Base-by-base conservation (phyloP, 805 yeast species). In the Myxozyma monticola region DNA sequence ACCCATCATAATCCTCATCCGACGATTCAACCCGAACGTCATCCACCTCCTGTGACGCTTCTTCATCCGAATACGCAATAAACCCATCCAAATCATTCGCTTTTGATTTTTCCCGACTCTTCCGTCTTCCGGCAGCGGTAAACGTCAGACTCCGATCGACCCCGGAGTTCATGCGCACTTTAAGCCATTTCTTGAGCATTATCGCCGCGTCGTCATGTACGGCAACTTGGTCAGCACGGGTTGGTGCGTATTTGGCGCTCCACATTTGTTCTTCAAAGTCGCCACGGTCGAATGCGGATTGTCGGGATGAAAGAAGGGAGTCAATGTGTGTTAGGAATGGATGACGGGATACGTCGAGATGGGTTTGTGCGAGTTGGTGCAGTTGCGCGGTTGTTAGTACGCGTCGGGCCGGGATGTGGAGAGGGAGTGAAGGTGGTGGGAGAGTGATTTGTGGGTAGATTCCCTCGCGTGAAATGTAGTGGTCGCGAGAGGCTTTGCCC, bases 101-200 rank as follows among this genome's bases (percentile, higher is more conserved):
- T 22, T 36, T 33, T 24, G 18, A 28, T 22, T 40, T 26, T 28
- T 38, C 42, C n/a, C 34, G 24, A 21, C 30, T 37, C 31, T 36
- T 37, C 12, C 41, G 6, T n/a, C 17, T 22, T n/a, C n/a, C n/a
- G 8, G 49, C 30, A 6, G 39, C 26, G 3, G 45, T 45, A 21
- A 40, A n/a, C 2, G 48, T 41, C 20, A 25, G 25, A 12, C 31
- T 37, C 20, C 49, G 36, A 30, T 52, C 49, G 10, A 39, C 7
- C 9, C 15, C 20, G n/a, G 17, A 25, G 28, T 43, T 66, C 67
- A 51, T 64, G 61, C n/a, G 71, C 65, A 37, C 79, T 60, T 0
- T 85, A 73, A 57, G 83, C 91, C 41, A 84, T 68, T 37, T 84
- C 64, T 55, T 78, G 80, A n/a, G 85, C 82, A 59, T 17, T 18